Conservation (phyloP, 2,329 filamentous ascomycete genomes). For the Sporothrix euskadiensis region DNA sequence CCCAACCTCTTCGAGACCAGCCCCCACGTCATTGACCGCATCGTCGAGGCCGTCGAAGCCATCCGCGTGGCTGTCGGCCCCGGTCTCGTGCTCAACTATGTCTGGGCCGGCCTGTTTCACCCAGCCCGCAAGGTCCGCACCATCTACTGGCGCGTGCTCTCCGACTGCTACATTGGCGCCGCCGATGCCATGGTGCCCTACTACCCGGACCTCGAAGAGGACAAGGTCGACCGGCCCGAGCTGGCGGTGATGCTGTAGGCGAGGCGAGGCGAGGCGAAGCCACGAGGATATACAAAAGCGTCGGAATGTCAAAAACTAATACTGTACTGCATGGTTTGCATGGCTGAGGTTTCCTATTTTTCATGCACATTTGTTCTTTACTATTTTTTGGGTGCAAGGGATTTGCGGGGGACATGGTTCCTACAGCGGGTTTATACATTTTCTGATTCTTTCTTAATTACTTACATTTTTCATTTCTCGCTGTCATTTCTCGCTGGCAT, state of each 20-base stretch:
- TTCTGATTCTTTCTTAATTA: not conserved
- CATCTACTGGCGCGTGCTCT: conserved; percentile 96
- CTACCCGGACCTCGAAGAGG: conserved; percentile 83
- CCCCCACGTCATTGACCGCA: conserved; percentile 96
- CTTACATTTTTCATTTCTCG: not conserved
- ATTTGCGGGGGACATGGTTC: not conserved
- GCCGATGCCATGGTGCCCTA: conserved; percentile 96
- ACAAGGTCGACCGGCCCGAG: conserved; percentile 75
- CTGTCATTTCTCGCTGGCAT: not conserved
- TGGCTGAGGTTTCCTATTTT: not conserved
- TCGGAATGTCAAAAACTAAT: not conserved
- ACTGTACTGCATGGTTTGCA: not conserved
- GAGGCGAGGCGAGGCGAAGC: too few relatives aligned
- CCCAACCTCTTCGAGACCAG: conserved; percentile 98
- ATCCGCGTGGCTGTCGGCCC: conserved; percentile 91
- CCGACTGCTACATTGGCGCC: conserved; percentile 91
- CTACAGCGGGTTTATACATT: conserved; percentile 23
- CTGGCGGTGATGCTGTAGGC: conserved; percentile 76
- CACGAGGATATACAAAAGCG: not conserved
- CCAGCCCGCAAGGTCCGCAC: conserved; percentile 90
- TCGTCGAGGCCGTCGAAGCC: conserved; percentile 95
- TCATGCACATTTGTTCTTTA: not conserved
- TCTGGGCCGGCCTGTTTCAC: conserved; percentile 97
- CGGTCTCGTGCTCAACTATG: conserved; percentile 93
- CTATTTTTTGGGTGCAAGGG: not conserved